Evolutionary conservation across 2,329 filamentous ascomycete genomes (phyloP).

Genomic region (Harringtonia lauricola): DNA sequence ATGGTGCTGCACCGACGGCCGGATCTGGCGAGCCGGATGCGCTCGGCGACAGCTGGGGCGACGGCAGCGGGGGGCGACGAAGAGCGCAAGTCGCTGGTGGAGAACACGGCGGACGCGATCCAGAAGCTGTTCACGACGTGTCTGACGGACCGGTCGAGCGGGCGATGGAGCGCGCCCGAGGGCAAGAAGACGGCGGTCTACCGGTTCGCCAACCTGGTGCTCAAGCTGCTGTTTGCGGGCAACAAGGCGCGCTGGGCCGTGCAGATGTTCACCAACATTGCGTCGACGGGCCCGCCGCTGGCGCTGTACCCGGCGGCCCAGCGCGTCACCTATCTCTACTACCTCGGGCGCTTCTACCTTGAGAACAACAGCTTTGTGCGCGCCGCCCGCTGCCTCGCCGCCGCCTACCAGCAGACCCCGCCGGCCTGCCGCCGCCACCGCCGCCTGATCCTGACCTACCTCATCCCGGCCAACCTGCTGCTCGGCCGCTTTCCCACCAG

Average conservation of each 20-base stretch:
- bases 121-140: conserved; percentile 88
- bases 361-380: conserved; percentile 73
- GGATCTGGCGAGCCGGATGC: conserved; percentile 58
- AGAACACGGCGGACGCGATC: conserved; percentile 79
- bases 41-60: conserved; percentile 13
- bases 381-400: conserved; percentile 63
- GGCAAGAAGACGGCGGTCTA: conserved; percentile 85
- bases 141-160: conserved; percentile 65
- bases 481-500: conserved; percentile 71
- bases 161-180: conserved; percentile 56
- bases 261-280: conserved; percentile 83
- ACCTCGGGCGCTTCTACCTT: conserved; percentile 83
- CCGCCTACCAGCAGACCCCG: conserved; percentile 64
- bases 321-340: conserved; percentile 87
- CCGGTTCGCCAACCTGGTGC: conserved; percentile 79
- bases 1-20: conserved; percentile 75
- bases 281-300: conserved; percentile 70
- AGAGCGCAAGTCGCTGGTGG: conserved; percentile 67
- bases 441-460: conserved; percentile 68
- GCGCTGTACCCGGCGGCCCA: conserved; percentile 75
- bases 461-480: conserved; percentile 73
- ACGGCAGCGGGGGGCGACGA: conserved; percentile 41
- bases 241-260: conserved; percentile 73
- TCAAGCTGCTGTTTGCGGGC: conserved; percentile 79
- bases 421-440: conserved; percentile 58